Conservation (phyloP, 805 yeast genomes). For the Tetrapisispora taiwanensis region DNA sequence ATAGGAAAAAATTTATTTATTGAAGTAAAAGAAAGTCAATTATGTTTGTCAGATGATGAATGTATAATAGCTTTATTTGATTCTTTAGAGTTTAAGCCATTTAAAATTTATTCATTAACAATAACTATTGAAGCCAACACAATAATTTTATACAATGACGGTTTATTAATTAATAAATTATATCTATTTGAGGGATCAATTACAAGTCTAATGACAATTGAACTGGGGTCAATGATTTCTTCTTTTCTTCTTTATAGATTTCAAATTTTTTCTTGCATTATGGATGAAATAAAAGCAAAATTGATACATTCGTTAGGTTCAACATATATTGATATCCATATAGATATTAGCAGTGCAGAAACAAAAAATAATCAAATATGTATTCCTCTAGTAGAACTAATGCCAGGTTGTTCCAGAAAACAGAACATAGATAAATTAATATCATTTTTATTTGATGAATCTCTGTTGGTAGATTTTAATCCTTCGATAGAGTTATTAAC, state of each 20-base stretch:
- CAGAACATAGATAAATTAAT: neutral
- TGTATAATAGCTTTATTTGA: conserved; percentile 22
- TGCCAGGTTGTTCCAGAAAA: neutral
- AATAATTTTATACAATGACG: conserved; percentile 19
- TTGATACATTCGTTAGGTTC: conserved; percentile 6
- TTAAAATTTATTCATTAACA: conserved; percentile 13
- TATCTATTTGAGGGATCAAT: conserved; percentile 10
- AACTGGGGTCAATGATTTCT: conserved; percentile 27
- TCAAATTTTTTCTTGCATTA: conserved; percentile 5
- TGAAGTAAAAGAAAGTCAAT: conserved; percentile 22
- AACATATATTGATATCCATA: neutral
- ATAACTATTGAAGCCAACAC: conserved; percentile 8
- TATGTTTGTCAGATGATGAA: conserved; percentile 24
- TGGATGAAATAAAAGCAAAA: conserved; percentile 9
- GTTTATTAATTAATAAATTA: conserved; percentile 13
- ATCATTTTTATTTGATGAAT: conserved; percentile 10
- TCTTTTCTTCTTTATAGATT: conserved; percentile 23
- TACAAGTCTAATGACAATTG: conserved; percentile 11
- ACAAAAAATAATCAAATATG: too few relatives aligned
- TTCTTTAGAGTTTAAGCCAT: conserved; percentile 18
- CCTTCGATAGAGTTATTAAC: conserved; percentile 7
- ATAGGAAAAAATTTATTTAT: conserved; percentile 19
- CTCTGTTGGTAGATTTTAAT: conserved; percentile 13
- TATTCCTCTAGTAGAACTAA: neutral
- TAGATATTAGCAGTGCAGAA: too few relatives aligned